Evolutionary conservation across 1,284 basidiomycete genomes (phyloP), one percentile per base, ranked within the genome.

Genomic region (Papiliotrema terrestris): DNA sequence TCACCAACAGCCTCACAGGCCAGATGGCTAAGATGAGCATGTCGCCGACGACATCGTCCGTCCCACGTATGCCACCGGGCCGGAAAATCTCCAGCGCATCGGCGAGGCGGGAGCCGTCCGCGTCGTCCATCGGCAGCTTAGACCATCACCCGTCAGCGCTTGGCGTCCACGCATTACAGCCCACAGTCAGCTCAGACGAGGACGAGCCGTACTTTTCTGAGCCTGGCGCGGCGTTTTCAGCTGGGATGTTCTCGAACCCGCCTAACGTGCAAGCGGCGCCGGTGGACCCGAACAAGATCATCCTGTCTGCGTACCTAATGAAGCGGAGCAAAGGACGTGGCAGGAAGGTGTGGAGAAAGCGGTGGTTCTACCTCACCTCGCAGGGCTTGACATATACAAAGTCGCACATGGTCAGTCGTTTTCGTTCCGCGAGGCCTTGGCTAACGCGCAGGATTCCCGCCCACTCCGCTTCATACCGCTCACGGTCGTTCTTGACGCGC

Each of bases 341-440:
- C 63, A 84, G 94, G 65, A 87, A 91, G 67, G 89, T 86, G 57
- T 99, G 96, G 96, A 82, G 92, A 56, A 98, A 99, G 78, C 80
- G 91, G 43, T 94, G 89, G 89, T 94, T 94, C 68, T 84, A 88
- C 53, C 80, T 95, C 25, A 90, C 86, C 32, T 83, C 84, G 35
- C 88, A 90, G 67, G 88, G 85, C 67, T 78, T 95, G 54, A 78
- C 88, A 20, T 95, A 95, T 77, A 86, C 84, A 19, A 85, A 85
- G 51, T 89, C 86, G 71, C 91, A 95, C 80, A 95, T 97, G 86
- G 89, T 89, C 68, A 72, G 69, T 72, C 58, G 38, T 61, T 32
- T 36, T 25, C 20, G n/a, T 26, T 41, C 51, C 56, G 59, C 45
- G 54, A 46, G 43, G n/a, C 23, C n/a, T 61, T 25, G 20, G 22